phyloP scores from a whole-genome alignment of 176 grass and related monocot species.

The Oryza glumipatula region DNA sequence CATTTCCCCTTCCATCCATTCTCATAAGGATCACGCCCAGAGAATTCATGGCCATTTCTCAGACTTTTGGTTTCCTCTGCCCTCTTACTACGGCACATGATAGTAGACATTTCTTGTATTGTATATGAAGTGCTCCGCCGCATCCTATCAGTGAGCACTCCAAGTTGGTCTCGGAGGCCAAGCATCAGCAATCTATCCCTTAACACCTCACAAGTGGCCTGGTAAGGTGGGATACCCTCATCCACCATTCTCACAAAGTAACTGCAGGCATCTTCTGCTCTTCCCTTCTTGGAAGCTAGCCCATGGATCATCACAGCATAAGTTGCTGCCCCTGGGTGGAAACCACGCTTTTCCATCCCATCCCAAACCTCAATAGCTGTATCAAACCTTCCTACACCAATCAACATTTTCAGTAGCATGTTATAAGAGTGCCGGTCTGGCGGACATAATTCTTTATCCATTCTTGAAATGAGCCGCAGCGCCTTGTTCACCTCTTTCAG shows the following conservation, averaged over 20 bases:
- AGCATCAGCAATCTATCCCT: constrained; percentile 69
- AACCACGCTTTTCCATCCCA: constrained; percentile 77
- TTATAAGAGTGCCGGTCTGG: constrained; percentile 77
- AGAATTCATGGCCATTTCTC: constrained; percentile 8
- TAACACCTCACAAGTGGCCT: constrained; percentile 70
- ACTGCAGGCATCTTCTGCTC: constrained; percentile 67
- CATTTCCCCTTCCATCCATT: constrained; percentile 44
- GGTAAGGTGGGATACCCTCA: constrained; percentile 88
- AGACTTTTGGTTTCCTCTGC: constrained; percentile 31
- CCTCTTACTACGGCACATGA: constrained; percentile 57
- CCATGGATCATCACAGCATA: constrained; percentile 90
- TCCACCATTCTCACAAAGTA: constrained; percentile 94
- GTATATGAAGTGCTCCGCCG: constrained; percentile 70
- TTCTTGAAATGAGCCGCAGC: constrained; percentile 63
- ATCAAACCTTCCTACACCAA: constrained; percentile 69
- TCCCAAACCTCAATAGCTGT: constrained; percentile 78
- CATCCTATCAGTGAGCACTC: constrained; percentile 72
- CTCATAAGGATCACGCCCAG: constrained; percentile 28
- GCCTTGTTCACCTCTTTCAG: constrained; percentile 82
- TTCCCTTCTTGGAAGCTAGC: constrained; percentile 79
- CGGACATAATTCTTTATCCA: constrained; percentile 68
- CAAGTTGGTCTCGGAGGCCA: constrained; percentile 59
- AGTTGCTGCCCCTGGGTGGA: constrained; percentile 65
- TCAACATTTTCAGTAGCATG: constrained; percentile 86
- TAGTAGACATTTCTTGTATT: constrained; percentile 65